Percentiles rank a stretch among this genome's conserved stretches.
phyloP scores from a whole-genome alignment of 805 yeast species.

The Pichia cephalocereana region DNA sequence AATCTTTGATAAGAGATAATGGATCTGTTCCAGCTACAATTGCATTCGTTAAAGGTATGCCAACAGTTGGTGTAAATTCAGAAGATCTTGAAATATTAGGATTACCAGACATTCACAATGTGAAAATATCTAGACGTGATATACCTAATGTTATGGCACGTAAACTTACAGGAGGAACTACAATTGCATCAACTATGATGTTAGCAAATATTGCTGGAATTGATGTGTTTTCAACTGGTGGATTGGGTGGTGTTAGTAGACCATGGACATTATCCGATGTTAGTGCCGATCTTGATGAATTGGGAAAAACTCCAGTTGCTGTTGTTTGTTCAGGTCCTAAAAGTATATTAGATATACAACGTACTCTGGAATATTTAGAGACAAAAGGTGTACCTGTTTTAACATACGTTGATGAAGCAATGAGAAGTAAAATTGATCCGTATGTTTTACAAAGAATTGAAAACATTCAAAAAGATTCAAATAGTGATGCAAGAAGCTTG shows the following conservation, averaged over 20 bases:
- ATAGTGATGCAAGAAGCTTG: not conserved
- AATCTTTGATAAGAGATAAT: slow-evolving; percentile 42
- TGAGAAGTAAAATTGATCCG: slow-evolving; percentile 3
- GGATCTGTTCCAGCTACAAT: slow-evolving; percentile 83
- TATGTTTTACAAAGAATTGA: slow-evolving; percentile 36
- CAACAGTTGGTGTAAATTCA: slow-evolving; percentile 54
- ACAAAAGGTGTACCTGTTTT: slow-evolving; percentile 86
- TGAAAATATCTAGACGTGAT: slow-evolving; percentile 75
- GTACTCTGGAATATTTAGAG: slow-evolving; percentile 79
- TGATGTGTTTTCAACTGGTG: slow-evolving; percentile 85
- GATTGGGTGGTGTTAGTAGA: slow-evolving; percentile 85
- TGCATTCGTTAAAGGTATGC: slow-evolving; percentile 65
- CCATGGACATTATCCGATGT: slow-evolving; percentile 71
- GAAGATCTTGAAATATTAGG: slow-evolving; percentile 46
- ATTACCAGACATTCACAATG: slow-evolving; percentile 24
- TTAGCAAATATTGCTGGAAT: slow-evolving; percentile 68
- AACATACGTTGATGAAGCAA: slow-evolving; percentile 32
- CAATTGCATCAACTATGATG: slow-evolving; percentile 85
- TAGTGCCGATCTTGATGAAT: slow-evolving; percentile 80
- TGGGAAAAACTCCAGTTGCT: slow-evolving; percentile 73
- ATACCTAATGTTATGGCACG: slow-evolving; percentile 61
- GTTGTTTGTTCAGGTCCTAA: slow-evolving; percentile 95
- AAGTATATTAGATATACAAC: slow-evolving; percentile 68
- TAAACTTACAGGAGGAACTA: slow-evolving; percentile 72
- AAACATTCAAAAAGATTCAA: not conserved